Percentiles rank a stretch among this genome's conserved stretches.
Conservation (phyloP, 345 rosid species). For the Cochlearia excelsa region DNA sequence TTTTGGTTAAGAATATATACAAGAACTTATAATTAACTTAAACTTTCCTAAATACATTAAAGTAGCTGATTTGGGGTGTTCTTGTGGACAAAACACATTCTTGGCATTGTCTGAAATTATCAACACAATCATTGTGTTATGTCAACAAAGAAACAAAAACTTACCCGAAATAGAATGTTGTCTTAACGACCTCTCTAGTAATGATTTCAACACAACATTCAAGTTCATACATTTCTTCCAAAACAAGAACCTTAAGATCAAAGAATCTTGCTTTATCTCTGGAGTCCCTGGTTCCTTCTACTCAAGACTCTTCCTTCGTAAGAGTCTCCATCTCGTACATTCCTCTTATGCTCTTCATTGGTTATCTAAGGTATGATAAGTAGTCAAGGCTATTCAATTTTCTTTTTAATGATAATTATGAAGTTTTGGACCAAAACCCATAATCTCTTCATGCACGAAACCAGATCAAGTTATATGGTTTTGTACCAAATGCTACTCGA, state of each 20-base stretch:
- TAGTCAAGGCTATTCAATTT: not conserved
- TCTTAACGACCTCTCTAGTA: slow-evolving; percentile 47
- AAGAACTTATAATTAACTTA: slow-evolving; percentile 19
- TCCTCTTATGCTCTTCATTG: slow-evolving; percentile 45
- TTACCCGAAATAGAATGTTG: slow-evolving; percentile 37
- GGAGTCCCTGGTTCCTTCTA: slow-evolving; percentile 54
- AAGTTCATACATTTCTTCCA: slow-evolving; percentile 24
- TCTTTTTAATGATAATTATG: no score
- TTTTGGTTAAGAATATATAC: slow-evolving; percentile 23
- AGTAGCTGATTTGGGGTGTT: slow-evolving; percentile 50
- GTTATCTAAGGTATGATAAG: slow-evolving; percentile 37
- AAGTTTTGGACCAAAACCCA: no score
- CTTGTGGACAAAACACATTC: slow-evolving; percentile 49
- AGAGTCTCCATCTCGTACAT: slow-evolving; percentile 36
- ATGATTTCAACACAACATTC: slow-evolving; percentile 45
- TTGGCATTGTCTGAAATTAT: slow-evolving; percentile 26
- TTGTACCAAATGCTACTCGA: no score
- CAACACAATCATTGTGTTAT: slow-evolving; percentile 18
- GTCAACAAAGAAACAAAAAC: slow-evolving; percentile 1
- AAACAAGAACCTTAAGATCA: not conserved
- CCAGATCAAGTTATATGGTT: no score
- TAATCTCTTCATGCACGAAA: no score
- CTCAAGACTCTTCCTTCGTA: slow-evolving; percentile 44
- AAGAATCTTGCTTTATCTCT: slow-evolving; percentile 30
- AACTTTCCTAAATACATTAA: slow-evolving; percentile 27